These are phyloP conservation scores for Fusarium nanum DNA, from an alignment of 2,329 filamentous ascomycete genomes.

Conservation along the genomic window DNA sequence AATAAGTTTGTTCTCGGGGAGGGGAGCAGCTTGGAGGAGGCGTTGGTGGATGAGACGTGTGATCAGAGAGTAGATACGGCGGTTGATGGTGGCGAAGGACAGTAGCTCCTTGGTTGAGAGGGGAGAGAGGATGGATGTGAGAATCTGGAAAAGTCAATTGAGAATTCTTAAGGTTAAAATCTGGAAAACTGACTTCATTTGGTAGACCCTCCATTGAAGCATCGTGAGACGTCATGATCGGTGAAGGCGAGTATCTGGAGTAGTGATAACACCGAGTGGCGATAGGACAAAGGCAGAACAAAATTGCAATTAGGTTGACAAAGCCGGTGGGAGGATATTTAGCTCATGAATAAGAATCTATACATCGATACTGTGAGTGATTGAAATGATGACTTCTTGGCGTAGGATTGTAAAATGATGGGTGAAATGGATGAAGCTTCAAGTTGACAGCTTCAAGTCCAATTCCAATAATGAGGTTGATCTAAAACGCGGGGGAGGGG, in stretches of 20 bases:
- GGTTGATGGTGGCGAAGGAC: slow-evolving; percentile 67
- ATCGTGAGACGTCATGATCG: slow-evolving; percentile 22
- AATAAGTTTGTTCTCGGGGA: slow-evolving; percentile 68
- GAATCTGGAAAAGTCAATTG: slow-evolving; percentile 15
- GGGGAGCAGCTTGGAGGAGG: slow-evolving; percentile 56
- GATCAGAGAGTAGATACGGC: slow-evolving; percentile 71
- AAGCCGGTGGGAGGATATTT: accelerated
- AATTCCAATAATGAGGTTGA: neutral
- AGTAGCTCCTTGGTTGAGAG: slow-evolving; percentile 66
- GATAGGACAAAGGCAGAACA: neutral
- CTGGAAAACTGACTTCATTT: slow-evolving; percentile 24
- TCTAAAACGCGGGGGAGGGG: slow-evolving; percentile 36
- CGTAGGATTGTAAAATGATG: neutral
- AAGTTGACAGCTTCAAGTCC: slow-evolving; percentile 20
- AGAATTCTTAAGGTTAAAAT: neutral
- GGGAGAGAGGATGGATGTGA: slow-evolving; percentile 50
- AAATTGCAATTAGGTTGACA: neutral
- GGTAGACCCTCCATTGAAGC: slow-evolving; percentile 25
- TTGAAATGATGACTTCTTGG: neutral
- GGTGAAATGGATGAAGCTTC: slow-evolving; percentile 9
- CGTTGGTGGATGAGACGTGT: slow-evolving; percentile 73
- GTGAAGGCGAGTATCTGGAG: neutral
- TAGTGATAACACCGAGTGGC: neutral
- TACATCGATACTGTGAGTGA: no score
- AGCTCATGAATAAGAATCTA: no score